These are phyloP conservation scores for Cubamyces sp. DNA, from an alignment of 768 basidiomycete genomes.

Conservation along the genomic window DNA sequence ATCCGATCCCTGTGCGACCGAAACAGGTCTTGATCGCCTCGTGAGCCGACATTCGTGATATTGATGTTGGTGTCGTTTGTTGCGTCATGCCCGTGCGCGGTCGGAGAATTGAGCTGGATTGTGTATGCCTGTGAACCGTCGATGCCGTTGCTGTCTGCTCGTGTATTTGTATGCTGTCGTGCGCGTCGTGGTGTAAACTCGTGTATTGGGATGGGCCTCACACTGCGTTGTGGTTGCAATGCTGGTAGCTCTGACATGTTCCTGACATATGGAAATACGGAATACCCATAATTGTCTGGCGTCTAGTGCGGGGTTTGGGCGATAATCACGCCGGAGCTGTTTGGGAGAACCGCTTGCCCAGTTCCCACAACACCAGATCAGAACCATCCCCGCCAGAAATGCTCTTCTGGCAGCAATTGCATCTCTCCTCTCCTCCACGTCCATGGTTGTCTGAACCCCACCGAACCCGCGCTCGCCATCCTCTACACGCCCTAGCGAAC, in stretches of 20 bases:
- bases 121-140: background rate
- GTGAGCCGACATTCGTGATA: conserved; percentile 13
- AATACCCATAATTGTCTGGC: conserved; percentile 9
- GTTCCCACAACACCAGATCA: conserved; percentile 18
- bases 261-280: conserved; percentile 2
- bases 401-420: conserved; percentile 1
- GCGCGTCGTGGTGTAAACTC: background rate
- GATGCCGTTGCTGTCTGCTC: background rate
- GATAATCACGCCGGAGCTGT: conserved; percentile 15
- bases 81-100: conserved; percentile 8
- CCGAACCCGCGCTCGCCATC: background rate
- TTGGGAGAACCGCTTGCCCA: conserved; percentile 13
- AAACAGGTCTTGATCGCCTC: conserved; percentile 34
- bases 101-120: background rate
- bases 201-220: background rate
- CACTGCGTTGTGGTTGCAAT: no score
- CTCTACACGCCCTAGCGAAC: conserved; percentile 13
- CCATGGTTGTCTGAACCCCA: conserved; percentile 10
- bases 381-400: conserved; percentile 12
- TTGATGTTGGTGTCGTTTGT: background rate
- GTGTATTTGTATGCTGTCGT: background rate
- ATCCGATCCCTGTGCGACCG: background rate
- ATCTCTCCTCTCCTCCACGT: conserved; percentile 9
- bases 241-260: background rate
- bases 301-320: conserved; percentile 1